Conservation (phyloP, 345 rosid species). For the Hibiscus mutabilis region DNA sequence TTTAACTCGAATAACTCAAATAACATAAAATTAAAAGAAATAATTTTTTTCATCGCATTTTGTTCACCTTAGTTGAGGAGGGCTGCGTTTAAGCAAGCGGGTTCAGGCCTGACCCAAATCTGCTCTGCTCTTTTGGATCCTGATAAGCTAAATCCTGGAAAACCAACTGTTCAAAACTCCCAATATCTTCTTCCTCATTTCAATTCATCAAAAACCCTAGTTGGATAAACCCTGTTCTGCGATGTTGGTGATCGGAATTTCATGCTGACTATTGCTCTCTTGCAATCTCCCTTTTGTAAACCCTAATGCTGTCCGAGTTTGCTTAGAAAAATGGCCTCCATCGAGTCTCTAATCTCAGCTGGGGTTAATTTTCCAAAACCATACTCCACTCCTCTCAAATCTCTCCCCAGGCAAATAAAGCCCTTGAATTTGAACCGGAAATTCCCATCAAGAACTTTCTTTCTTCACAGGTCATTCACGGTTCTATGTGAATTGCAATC, state of each 20-base stretch:
- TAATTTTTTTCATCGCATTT: too few relatives aligned
- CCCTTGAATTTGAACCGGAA: slow-evolving; percentile 21
- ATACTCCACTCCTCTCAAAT: slow-evolving; percentile 10
- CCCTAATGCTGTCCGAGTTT: not conserved
- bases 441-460: slow-evolving; percentile 25
- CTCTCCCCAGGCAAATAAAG: slow-evolving; percentile 8
- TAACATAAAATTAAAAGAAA: too few relatives aligned
- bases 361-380: slow-evolving; percentile 36
- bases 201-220: slow-evolving; percentile 1
- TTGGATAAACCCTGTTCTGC: not conserved
- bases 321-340: slow-evolving; percentile 35
- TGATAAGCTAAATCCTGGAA: not conserved
- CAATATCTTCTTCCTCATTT: slow-evolving; percentile 6
- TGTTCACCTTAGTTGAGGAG: too few relatives aligned
- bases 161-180: not conserved
- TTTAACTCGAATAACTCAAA: too few relatives aligned
- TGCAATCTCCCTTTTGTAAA: not conserved
- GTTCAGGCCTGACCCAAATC: not conserved
- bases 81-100: not conserved
- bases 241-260: not conserved
- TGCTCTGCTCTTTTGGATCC: not conserved
- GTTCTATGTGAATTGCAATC: slow-evolving; percentile 40
- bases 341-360: slow-evolving; percentile 36
- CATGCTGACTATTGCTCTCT: not conserved
- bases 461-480: slow-evolving; percentile 42